Base-by-base conservation (phyloP, 108 stramenopile genomes). In the Epipyxis sp. region DNA sequence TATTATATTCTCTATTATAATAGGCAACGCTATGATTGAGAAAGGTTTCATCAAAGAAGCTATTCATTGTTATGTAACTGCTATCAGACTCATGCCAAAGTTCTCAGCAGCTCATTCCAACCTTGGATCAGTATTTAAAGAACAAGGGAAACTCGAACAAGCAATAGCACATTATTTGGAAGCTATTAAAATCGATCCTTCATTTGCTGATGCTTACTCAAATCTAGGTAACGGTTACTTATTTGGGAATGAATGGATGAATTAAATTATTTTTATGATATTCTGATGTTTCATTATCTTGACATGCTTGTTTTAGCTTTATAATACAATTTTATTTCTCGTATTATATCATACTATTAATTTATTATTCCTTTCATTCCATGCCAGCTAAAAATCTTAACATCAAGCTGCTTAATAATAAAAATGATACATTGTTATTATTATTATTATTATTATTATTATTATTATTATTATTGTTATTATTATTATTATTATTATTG, bases 211-310 rank as follows among this genome's bases (percentile, higher is more conserved):
- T 59, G 88, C 87, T 25, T 90, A 86, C 77, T 76, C 72, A 69
- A 90, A 90, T 68, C 79, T 90, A 57, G 89, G 89, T 69, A 87
- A 86, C 76, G 86, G 86, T 27, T 88, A 88, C 85, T 87, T 87
- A n/a, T n/a, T n/a, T 77, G 87, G 87, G 68, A 37, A 86, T 44
- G 81, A 81, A 69, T 65, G 76, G 59, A 82, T 83, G 1, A 50
- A 42, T 0, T 86, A 89, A 32, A 88, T 87, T n/a, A n/a, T n/a
- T n/a, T n/a, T n/a, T n/a, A n/a, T n/a, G 20, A 87, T 89, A 76
- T 67, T 76, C 57, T 88, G 87, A 77, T 88, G 84, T 83, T n/a
- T n/a, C n/a, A n/a, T n/a, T n/a, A n/a, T n/a, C n/a, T n/a, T n/a
- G n/a, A n/a, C n/a, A n/a, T n/a, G n/a, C n/a, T n/a, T n/a, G n/a